Conservation (phyloP, 2,329 filamentous ascomycete species). For the Graphium sp. region DNA sequence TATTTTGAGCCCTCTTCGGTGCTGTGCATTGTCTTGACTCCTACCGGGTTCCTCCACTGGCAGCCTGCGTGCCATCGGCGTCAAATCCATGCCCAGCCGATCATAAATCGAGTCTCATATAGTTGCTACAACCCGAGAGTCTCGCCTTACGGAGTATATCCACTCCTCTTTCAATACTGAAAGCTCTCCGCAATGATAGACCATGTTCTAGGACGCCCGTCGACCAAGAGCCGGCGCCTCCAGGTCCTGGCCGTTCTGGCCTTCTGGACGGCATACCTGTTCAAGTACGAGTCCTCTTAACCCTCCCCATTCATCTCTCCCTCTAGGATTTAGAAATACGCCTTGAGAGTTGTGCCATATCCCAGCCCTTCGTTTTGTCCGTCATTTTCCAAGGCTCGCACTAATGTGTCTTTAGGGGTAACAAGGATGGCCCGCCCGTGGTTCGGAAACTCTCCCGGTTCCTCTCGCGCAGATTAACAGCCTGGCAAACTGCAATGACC, state of each 20-base stretch:
- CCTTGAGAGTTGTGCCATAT: neutral
- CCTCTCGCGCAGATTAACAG: constrained; percentile 55
- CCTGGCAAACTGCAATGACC: constrained; percentile 78
- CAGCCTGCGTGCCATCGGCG: no score
- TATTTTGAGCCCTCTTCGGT: no score
- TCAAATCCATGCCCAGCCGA: no score
- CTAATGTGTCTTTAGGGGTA: constrained; percentile 38
- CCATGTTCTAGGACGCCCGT: constrained; percentile 82
- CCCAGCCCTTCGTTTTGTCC: neutral
- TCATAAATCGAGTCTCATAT: no score
- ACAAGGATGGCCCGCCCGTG: constrained; percentile 74
- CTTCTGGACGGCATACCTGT: constrained; percentile 79
- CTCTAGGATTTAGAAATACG: neutral
- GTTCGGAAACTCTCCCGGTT: constrained; percentile 54
- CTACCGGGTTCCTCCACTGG: no score
- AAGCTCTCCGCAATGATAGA: constrained; percentile 40
- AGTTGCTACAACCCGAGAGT: no score
- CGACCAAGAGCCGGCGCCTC: constrained; percentile 76
- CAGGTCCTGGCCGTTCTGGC: constrained; percentile 83
- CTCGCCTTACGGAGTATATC: no score
- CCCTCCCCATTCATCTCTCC: no score
- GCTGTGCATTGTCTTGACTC: no score
- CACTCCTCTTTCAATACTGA: neutral
- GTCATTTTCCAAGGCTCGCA: constrained; percentile 1
- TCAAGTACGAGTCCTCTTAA: constrained; percentile 39